Conservation (phyloP, 352 stramenopile genomes). For the Globisporangium cylindrosporum region DNA sequence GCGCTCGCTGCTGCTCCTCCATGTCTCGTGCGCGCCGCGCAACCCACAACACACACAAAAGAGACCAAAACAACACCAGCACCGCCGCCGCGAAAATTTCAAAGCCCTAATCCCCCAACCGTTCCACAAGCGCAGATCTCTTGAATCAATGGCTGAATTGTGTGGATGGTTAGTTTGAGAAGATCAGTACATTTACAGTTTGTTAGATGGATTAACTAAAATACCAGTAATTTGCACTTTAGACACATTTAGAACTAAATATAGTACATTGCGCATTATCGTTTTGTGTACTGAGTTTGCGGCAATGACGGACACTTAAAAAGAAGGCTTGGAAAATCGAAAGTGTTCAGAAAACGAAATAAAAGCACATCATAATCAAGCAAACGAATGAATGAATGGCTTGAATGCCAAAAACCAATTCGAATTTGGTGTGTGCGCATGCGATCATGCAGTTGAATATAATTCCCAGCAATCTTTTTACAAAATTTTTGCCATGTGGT, state of each 20-base stretch:
- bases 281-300: neutral
- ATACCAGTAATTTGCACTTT: neutral
- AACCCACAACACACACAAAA: neutral
- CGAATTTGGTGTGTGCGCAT: too few species aligned
- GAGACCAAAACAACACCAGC: conserved; percentile 5
- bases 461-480: too few species aligned
- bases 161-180: neutral
- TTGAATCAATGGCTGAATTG: neutral
- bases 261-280: neutral
- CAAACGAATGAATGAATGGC: neutral
- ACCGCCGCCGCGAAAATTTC: conserved; percentile 59
- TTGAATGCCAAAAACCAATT: neutral
- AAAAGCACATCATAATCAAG: neutral
- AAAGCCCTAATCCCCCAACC: conserved; percentile 34
- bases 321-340: neutral
- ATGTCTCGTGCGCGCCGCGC: neutral
- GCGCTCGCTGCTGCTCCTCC: neutral
- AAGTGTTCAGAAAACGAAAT: neutral
- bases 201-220: neutral
- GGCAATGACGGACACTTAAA: neutral
- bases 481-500: too few species aligned
- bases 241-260: neutral
- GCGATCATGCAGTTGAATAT: too few species aligned
- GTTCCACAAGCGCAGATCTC: neutral
- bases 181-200: neutral